Conservation (phyloP, 192 early-diverging fungal genomes). For the Backusella tarrabulga region DNA sequence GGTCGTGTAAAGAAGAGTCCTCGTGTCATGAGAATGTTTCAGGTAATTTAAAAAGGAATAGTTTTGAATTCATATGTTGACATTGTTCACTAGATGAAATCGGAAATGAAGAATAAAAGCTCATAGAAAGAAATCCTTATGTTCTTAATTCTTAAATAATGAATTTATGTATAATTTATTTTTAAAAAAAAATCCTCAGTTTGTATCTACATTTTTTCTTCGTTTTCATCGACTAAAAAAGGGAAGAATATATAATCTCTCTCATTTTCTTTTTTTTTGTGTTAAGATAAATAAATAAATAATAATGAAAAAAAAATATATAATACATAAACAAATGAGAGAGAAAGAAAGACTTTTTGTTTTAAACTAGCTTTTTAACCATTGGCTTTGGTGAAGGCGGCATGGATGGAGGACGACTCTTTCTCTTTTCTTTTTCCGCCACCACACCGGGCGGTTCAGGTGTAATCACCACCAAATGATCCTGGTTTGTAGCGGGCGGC, state of each 20-base stretch:
- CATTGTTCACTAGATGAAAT: background rate
- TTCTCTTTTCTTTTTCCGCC: constrained; percentile 35
- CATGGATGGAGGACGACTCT: constrained; percentile 7
- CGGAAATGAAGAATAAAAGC: background rate
- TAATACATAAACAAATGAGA: background rate
- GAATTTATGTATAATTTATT: constrained; percentile 3
- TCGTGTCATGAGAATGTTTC: constrained; percentile 16
- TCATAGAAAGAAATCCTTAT: background rate
- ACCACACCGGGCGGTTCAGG: constrained; percentile 29
- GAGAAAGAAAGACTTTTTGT: background rate
- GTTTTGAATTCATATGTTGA: background rate
- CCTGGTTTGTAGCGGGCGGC: background rate
- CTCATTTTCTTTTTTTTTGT: no score
- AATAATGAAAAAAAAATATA: background rate
- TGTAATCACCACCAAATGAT: constrained; percentile 32
- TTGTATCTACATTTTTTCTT: background rate
- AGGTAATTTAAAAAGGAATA: background rate
- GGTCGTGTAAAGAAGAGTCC: constrained; percentile 8
- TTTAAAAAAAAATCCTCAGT: background rate
- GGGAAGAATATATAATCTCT: no score
- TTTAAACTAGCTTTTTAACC: background rate
- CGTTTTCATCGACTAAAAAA: no score
- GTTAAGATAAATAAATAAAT: background rate
- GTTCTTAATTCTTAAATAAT: background rate
- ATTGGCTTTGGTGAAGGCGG: background rate